Percentiles rank a stretch among this genome's conserved stretches.
phyloP scores from a whole-genome alignment of 768 basidiomycete species.

The Holtermannia corniformis region DNA sequence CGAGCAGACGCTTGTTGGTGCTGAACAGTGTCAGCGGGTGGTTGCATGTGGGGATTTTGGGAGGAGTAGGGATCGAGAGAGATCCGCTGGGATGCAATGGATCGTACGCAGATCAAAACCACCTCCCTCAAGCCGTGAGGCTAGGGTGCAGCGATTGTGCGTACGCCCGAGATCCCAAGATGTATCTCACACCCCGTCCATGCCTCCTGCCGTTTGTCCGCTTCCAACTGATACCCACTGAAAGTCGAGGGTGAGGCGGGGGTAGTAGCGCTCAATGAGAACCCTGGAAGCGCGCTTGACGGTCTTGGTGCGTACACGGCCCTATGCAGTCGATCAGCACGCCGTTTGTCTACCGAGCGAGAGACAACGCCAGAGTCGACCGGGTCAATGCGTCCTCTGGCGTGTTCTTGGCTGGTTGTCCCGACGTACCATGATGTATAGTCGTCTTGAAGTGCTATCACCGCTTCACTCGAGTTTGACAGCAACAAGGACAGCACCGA shows the following conservation, averaged over 20 bases:
- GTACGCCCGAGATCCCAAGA: too few species aligned
- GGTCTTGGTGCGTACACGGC: conserved; percentile 99
- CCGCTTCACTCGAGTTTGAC: background rate
- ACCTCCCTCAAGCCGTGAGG: too few species aligned
- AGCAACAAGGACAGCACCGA: too few species aligned
- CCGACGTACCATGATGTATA: background rate
- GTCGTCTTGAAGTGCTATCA: background rate
- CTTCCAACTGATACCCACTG: conserved; percentile 46
- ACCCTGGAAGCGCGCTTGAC: conserved; percentile 98
- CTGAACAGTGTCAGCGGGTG: conserved; percentile 11
- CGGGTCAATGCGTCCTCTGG: too few species aligned
- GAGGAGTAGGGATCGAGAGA: background rate
- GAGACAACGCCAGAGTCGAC: too few species aligned
- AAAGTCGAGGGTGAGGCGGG: conserved; percentile 96
- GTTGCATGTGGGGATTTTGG: background rate
- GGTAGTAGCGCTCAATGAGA: conserved; percentile 99
- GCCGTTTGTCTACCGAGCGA: background rate
- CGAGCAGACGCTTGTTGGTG: conserved; percentile 96
- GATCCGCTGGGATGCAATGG: background rate
- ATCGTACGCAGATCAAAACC: background rate
- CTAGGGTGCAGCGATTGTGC: too few species aligned
- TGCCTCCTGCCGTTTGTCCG: too few species aligned
- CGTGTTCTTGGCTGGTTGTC: too few species aligned
- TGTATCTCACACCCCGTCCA: too few species aligned
- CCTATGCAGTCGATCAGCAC: conserved; percentile 47